Evolutionary conservation across 331 rosid species (phyloP), one percentile per base, ranked within the genome.

Genomic region (Rosa hybrid): DNA sequence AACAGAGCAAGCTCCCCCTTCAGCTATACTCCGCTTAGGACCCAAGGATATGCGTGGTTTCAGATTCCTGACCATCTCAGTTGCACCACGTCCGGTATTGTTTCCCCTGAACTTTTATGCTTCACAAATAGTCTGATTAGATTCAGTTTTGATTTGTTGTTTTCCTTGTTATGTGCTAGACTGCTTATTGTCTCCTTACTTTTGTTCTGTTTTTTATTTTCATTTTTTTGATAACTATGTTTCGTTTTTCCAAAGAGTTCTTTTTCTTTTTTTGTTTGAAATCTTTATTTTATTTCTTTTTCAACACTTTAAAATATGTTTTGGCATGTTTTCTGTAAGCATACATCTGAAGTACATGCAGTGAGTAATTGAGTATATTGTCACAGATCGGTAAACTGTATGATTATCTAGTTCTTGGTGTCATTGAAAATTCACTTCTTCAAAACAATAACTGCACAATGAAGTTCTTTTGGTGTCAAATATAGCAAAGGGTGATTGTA

Each of bases 41-140:
- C 97, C 97, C 23, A 85, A 88, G 87, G 97, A 93, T 87, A 92
- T 91, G 94, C 90, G 8, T 81, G 95, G 98, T 78, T 96, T 93
- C 90, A 91, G 94, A 89, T 96, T 88, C 84, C 88, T 96, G 72
- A 96, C 99, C 65, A 90, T 96, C 83, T 93, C 99, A 77, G 97
- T 96, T 83, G 99, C 99, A 74, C 99, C 99, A 81, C 97, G 97
- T 83, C 99, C 91, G 98, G 99, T 96, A 96, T 80, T 65, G 74
- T 84, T 77, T 73, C 45, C 20, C 53, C 14, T 34, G 23, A 20
- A 18, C 20, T 7, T 69, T 88, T 84, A 30, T 49, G 71, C 46
- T 73, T 72, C 51, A 27, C 60, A 53, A 44, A 51, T 63, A 18
- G 17, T 38, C 6, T 48, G 71, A 27, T 64, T 48, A 41, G 63